These are phyloP conservation scores for Zygosaccharomyces siamensis DNA, from an alignment of 805 yeast genomes.

Conservation along the genomic window DNA sequence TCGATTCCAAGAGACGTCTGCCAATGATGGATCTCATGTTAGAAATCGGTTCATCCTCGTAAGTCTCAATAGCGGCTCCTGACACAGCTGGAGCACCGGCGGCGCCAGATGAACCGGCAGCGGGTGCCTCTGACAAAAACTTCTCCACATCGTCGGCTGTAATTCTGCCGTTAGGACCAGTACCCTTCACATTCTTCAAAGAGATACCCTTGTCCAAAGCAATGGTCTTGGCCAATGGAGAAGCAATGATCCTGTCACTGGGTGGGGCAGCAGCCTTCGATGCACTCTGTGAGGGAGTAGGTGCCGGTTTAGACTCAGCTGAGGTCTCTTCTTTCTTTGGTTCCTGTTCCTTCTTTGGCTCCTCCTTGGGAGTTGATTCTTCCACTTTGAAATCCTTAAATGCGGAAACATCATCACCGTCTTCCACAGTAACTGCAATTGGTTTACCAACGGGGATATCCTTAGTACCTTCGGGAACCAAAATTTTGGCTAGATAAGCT, in stretches of 20 bases:
- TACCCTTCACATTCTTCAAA: constrained; percentile 76
- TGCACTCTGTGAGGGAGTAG: constrained; percentile 30
- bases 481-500: constrained; percentile 82
- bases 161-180: constrained; percentile 96
- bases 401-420: constrained; percentile 76
- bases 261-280: constrained; percentile 39
- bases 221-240: constrained; percentile 89
- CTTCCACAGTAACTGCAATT: constrained; percentile 94
- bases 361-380: constrained; percentile 46
- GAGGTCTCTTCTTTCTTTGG: constrained; percentile 19
- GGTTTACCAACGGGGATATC: constrained; percentile 94
- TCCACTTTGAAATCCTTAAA: constrained; percentile 84
- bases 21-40: constrained; percentile 94
- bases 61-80: constrained; percentile 51
- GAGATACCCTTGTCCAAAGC: constrained; percentile 91
- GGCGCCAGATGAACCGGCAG: constrained; percentile 37
- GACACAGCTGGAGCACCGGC: constrained; percentile 45
- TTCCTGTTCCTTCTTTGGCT: constrained; percentile 30
- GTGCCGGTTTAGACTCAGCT: constrained; percentile 19
- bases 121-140: constrained; percentile 40
- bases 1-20: constrained; percentile 78
- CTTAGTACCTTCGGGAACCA: constrained; percentile 78
- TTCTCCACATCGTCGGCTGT: constrained; percentile 84
- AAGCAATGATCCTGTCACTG: constrained; percentile 77
- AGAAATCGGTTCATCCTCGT: constrained; percentile 79